phyloP scores from a whole-genome alignment of 164 flowering plant species.

The Piper longum region DNA sequence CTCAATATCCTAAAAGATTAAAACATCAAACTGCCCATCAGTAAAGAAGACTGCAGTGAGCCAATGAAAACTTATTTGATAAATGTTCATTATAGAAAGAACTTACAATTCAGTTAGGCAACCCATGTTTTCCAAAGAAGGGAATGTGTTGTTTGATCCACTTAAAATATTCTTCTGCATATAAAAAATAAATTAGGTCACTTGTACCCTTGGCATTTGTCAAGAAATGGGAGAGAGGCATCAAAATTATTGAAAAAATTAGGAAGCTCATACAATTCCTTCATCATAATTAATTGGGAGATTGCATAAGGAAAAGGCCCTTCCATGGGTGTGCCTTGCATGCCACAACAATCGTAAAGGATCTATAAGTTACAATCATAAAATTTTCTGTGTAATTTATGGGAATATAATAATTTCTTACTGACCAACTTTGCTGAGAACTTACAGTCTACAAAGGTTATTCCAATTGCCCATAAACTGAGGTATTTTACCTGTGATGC shows the following conservation, averaged over 20 bases:
- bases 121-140: slow-evolving; percentile 30
- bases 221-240: no score
- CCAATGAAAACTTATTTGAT: not conserved
- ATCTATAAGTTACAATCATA: not conserved
- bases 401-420: not conserved
- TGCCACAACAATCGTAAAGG: slow-evolving; percentile 26
- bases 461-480: slow-evolving; percentile 67
- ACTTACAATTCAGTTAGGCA: slow-evolving; percentile 35
- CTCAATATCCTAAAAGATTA: slow-evolving; percentile 37
- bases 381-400: not conserved
- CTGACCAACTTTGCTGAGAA: not conserved
- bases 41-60: not conserved
- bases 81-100: not conserved
- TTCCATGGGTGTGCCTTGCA: slow-evolving; percentile 57
- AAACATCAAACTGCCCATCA: no score
- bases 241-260: no score
- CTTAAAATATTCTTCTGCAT: slow-evolving; percentile 49
- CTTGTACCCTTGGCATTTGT: no score
- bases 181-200: not conserved
- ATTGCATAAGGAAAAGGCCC: slow-evolving; percentile 58
- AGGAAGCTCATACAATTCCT: slow-evolving; percentile 5
- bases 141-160: slow-evolving; percentile 32
- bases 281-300: slow-evolving; percentile 27
- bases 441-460: slow-evolving; percentile 36
- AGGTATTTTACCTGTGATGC: slow-evolving; percentile 56